Evolutionary conservation across 208 protist species (phyloP).

Genomic region (Leishmania tropica): DNA sequence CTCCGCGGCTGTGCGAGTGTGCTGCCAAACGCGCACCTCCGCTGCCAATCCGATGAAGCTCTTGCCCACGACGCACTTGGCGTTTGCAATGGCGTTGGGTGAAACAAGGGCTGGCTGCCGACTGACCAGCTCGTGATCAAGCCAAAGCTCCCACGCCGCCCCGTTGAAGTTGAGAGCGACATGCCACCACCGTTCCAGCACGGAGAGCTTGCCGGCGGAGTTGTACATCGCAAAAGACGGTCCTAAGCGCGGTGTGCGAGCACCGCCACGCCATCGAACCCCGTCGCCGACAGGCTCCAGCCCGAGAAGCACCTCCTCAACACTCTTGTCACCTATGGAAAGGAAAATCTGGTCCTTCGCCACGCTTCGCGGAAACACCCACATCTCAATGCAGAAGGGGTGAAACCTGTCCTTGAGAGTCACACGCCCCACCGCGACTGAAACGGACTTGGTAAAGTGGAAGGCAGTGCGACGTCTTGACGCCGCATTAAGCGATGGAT

Average conservation of each 20-base stretch:
- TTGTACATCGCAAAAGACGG: conserved; percentile 70
- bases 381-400: conserved; percentile 88
- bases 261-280: conserved; percentile 78
- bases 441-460: conserved; percentile 72
- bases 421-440: conserved; percentile 58
- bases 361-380: conserved; percentile 79
- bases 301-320: conserved; percentile 84
- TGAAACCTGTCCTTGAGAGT: conserved; percentile 81
- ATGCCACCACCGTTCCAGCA: conserved; percentile 84
- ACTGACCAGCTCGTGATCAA: conserved; percentile 65
- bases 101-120: conserved; percentile 54
- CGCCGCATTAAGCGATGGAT: conserved; percentile 16
- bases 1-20: conserved; percentile 52
- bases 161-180: conserved; percentile 91
- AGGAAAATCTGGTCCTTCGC: conserved; percentile 73
- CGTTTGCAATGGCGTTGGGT: conserved; percentile 58
- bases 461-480: conserved; percentile 32
- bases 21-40: conserved; percentile 87
- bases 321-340: conserved; percentile 82
- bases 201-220: conserved; percentile 40
- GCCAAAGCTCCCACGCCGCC: conserved; percentile 78
- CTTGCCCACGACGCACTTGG: conserved; percentile 74
- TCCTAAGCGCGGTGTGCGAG: conserved; percentile 78
- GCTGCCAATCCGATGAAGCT: conserved; percentile 77
- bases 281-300: conserved; percentile 68